Evolutionary conservation across 2,329 filamentous ascomycete genomes (phyloP).

Genomic region (Didymella pomorum): DNA sequence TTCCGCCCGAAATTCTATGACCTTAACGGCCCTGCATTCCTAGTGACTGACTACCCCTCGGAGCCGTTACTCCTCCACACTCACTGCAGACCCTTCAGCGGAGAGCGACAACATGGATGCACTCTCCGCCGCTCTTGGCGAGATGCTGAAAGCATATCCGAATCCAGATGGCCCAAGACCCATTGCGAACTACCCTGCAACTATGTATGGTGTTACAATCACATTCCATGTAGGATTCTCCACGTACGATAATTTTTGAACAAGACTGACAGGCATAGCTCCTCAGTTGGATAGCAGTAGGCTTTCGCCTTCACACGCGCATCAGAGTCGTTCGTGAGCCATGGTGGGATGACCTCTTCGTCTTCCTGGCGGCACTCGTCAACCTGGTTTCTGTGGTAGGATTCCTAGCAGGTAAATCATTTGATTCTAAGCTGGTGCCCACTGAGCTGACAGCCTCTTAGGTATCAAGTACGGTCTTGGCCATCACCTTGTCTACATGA

Average conservation of each 20-base stretch:
- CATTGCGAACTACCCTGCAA: slow-evolving; percentile 29
- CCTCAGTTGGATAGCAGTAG: slow-evolving; percentile 37
- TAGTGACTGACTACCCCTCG: slow-evolving; percentile 4
- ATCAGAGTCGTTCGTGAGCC: slow-evolving; percentile 37
- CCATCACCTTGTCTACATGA: slow-evolving; percentile 36
- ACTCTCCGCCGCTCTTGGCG: slow-evolving; percentile 24
- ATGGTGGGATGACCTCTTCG: slow-evolving; percentile 48
- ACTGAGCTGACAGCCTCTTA: slow-evolving; percentile 22
- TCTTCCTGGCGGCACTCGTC: slow-evolving; percentile 38
- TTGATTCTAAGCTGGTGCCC: no score
- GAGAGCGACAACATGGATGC: slow-evolving; percentile 18
- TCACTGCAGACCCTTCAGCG: not conserved
- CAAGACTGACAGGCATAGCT: slow-evolving; percentile 28
- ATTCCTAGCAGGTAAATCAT: slow-evolving; percentile 31
- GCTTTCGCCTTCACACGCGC: slow-evolving; percentile 40
- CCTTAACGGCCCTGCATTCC: not conserved
- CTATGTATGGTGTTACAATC: slow-evolving; percentile 39
- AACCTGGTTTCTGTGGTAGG: slow-evolving; percentile 32
- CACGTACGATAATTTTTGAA: not conserved
- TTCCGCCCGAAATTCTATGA: slow-evolving; percentile 1
- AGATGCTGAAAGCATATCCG: slow-evolving; percentile 32
- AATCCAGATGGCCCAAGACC: slow-evolving; percentile 36
- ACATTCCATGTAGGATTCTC: slow-evolving; percentile 37
- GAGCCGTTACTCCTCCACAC: slow-evolving; percentile 6
- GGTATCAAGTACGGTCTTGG: slow-evolving; percentile 42